Percentiles rank a stretch among this genome's conserved stretches.
phyloP scores from a whole-genome alignment of 192 early-diverging fungal genomes.

The Coemansia sp. region DNA sequence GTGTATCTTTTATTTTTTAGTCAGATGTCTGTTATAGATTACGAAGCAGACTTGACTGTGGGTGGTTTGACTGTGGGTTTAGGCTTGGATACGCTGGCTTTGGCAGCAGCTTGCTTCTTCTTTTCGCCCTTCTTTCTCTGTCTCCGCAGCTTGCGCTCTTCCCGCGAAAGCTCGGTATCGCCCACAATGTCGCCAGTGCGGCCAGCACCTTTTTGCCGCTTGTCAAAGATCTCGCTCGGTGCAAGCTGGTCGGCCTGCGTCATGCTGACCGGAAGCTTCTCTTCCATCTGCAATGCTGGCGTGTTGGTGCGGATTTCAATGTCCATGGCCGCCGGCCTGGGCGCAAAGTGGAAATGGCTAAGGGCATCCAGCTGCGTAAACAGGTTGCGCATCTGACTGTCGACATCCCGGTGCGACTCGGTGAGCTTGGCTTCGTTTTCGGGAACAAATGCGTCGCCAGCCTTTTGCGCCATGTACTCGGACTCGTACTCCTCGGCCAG shows the following conservation, averaged over 20 bases:
- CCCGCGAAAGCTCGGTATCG: constrained; percentile 73
- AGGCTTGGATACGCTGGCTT: constrained; percentile 5
- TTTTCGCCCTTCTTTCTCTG: constrained; percentile 66
- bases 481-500: constrained; percentile 91
- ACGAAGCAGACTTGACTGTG: neutral
- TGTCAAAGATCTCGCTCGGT: constrained; percentile 88
- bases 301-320: constrained; percentile 75
- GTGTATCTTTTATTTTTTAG: neutral
- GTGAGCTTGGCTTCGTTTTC: constrained; percentile 72
- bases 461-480: constrained; percentile 73
- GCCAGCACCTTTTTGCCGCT: constrained; percentile 56
- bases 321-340: constrained; percentile 76
- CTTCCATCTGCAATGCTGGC: constrained; percentile 91
- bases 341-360: constrained; percentile 92
- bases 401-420: constrained; percentile 84
- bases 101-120: constrained; percentile 49
- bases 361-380: constrained; percentile 87
- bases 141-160: constrained; percentile 72
- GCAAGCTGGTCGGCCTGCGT: constrained; percentile 79
- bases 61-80: constrained; percentile 2
- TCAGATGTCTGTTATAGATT: neutral
- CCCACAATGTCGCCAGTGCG: constrained; percentile 66
- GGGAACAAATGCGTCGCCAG: constrained; percentile 43
- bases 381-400: constrained; percentile 71
- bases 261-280: constrained; percentile 86